These are phyloP conservation scores for Jaltomata sinuosa DNA, from an alignment of 257 asterid species.

Conservation along the genomic window DNA sequence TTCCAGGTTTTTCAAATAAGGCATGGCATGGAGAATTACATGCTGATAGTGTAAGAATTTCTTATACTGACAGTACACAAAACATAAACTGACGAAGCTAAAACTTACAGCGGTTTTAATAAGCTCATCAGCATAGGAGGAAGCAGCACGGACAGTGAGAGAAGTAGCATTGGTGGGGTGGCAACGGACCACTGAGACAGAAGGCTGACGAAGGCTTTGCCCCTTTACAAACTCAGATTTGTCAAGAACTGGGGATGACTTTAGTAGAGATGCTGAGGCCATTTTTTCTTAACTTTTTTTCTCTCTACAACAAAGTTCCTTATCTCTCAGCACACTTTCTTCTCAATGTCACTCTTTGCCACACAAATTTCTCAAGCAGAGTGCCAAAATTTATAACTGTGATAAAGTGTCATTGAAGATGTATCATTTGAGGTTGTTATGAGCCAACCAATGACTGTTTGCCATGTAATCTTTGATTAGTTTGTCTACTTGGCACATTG, in stretches of 20 bases:
- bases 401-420: constrained; percentile 25
- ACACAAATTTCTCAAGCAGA: constrained; percentile 17
- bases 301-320: constrained; percentile 17
- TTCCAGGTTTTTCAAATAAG: not conserved
- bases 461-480: constrained; percentile 24
- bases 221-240: constrained; percentile 77
- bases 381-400: constrained; percentile 27
- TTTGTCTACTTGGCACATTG: constrained; percentile 30
- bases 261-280: constrained; percentile 90
- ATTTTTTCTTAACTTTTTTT: constrained; percentile 17
- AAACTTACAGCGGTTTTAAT: constrained; percentile 73
- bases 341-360: constrained; percentile 30
- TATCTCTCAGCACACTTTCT: constrained; percentile 26
- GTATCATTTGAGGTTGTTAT: constrained; percentile 56
- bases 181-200: constrained; percentile 42
- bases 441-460: constrained; percentile 33
- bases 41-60: not conserved
- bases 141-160: constrained; percentile 48
- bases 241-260: constrained; percentile 64
- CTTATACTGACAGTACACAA: not conserved
- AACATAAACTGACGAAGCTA: not conserved
- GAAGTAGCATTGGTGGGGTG: constrained; percentile 30
- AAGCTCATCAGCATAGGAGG: constrained; percentile 86
- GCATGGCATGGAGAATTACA: not conserved
- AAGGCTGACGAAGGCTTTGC: constrained; percentile 52